These are phyloP conservation scores for Sugiyamaella floridensis DNA, from an alignment of 805 yeast species.

Conservation along the genomic window DNA sequence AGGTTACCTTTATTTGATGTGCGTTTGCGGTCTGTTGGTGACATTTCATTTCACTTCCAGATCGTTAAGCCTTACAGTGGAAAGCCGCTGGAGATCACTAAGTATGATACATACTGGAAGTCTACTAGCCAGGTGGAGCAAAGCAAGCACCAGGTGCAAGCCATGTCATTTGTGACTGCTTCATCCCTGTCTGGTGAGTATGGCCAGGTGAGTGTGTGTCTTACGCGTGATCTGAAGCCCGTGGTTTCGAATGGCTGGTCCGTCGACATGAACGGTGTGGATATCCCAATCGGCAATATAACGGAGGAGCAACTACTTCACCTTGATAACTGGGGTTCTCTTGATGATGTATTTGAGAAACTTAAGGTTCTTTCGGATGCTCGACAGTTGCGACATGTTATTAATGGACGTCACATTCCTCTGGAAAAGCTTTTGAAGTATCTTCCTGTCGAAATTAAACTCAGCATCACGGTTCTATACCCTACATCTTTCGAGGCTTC, in stretches of 20 bases:
- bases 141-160: constrained; percentile 24
- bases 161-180: constrained; percentile 76
- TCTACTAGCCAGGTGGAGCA: constrained; percentile 55
- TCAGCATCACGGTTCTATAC: constrained; percentile 68
- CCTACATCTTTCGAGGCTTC: constrained; percentile 45
- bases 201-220: constrained; percentile 58
- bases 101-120: constrained; percentile 96
- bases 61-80: constrained; percentile 88
- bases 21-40: constrained; percentile 76
- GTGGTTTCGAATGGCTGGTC: constrained; percentile 39
- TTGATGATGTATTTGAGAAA: constrained; percentile 23
- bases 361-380: constrained; percentile 21
- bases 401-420: constrained; percentile 48
- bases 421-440: constrained; percentile 50
- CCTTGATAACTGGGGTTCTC: constrained; percentile 8
- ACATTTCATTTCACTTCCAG: constrained; percentile 66
- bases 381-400: constrained; percentile 37
- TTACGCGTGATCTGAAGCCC: constrained; percentile 79
- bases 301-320: constrained; percentile 31
- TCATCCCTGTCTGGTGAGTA: constrained; percentile 84
- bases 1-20: constrained; percentile 75
- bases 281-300: constrained; percentile 50
- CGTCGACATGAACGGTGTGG: constrained; percentile 33
- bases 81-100: constrained; percentile 73
- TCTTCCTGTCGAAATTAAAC: constrained; percentile 53